Evolutionary conservation across 257 asterid species (phyloP).

Genomic region (Solanum clarkiae): DNA sequence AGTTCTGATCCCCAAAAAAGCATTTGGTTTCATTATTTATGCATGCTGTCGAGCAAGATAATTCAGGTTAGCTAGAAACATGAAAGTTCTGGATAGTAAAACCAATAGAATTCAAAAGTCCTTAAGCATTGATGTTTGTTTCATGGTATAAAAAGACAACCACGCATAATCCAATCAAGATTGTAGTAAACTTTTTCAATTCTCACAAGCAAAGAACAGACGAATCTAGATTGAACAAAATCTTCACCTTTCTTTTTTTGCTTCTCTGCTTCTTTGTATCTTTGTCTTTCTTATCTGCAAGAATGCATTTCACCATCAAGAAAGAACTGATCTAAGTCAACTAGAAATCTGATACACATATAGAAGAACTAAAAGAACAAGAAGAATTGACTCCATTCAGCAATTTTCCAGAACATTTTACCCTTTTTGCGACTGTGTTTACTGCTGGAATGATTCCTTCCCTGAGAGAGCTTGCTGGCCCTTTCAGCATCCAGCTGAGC

Average conservation of each 20-base stretch:
- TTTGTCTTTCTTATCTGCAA: slow-evolving; percentile 71
- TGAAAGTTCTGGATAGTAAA: neutral
- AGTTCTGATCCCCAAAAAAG: neutral
- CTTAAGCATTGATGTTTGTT: neutral
- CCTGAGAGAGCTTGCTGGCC: slow-evolving; percentile 70
- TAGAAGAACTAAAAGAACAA: neutral
- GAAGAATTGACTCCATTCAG: neutral
- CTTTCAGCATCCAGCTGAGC: slow-evolving; percentile 98
- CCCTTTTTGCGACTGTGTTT: slow-evolving; percentile 61
- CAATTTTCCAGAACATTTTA: slow-evolving; percentile 12
- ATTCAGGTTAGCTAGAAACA: neutral
- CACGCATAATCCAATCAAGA: neutral
- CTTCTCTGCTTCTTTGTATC: slow-evolving; percentile 65
- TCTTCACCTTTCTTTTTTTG: slow-evolving; percentile 83
- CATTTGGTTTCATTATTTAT: neutral
- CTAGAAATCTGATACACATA: neutral
- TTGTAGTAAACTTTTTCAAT: neutral
- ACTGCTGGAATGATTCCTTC: slow-evolving; percentile 76
- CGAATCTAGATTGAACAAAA: neutral
- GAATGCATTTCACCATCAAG: slow-evolving; percentile 1
- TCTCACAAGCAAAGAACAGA: neutral
- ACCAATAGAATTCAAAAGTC: neutral
- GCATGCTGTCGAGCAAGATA: neutral
- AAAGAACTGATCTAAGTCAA: neutral
- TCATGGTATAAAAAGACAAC: neutral